Base-by-base conservation (phyloP, 495 filamentous ascomycete species). In the Cercophora samala region DNA sequence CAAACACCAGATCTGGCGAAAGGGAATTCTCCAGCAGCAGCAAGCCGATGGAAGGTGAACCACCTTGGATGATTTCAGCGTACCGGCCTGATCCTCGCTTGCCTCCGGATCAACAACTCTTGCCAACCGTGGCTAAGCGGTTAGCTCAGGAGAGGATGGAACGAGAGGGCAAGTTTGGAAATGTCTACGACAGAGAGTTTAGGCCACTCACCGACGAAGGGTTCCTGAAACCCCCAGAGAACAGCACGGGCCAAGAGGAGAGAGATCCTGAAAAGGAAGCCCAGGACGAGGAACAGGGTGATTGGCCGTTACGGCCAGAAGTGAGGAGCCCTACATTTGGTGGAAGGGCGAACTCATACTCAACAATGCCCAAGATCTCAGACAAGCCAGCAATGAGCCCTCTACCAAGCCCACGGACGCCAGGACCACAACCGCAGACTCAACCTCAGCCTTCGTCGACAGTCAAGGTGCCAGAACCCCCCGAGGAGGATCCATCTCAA, bases 71-170 rank as follows among this genome's bases (percentile, higher is more conserved):
- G 77, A 88, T 93, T 19, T 89, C 89, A 0, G 95, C 96, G 81
- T 99, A 97, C 76, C 96, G 95, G 72, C 96, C 95, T 3, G 95
- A 99, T 75, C 95, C 95, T 51, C 88, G 93, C 52, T 84, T 99
- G 17, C 95, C 95, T 52, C 95, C 92, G 15, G 95, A 99, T 65
- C 91, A 98, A 76, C 95, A 99, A 75, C 86, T 99, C 62, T 86
- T 99, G 19, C 95, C 95, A 3, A 99, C 95, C 0, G 92, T 97
- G 66, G 95, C 95, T 53, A 95, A 89, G 72, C 86, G 90, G 68
- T 84, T 98, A 78, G 90, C 93, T 74, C 95, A 97, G 81, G 92
- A 97, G 75, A 92, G 95, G 74, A 96, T 92, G 93, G 93, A 93
- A 78, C 89, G 88, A 70, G 93, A 97, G 78, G 93, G 93, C 60